Evolutionary conservation across 192 early-diverging fungal genomes (phyloP).

Genomic region (Funneliformis geosporum): DNA sequence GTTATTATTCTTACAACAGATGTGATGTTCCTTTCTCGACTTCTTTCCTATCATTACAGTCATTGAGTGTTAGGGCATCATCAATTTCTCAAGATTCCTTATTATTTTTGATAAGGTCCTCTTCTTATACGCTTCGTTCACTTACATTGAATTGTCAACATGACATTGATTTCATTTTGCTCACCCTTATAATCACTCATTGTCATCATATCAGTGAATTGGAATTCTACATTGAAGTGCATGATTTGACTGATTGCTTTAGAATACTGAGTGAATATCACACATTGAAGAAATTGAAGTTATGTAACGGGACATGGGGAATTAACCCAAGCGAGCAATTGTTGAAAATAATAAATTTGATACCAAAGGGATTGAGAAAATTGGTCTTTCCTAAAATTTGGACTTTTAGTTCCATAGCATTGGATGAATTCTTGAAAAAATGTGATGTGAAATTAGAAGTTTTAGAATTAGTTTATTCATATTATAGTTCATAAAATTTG

Average conservation of each 20-base stretch:
- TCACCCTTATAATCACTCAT: neutral
- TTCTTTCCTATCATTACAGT: no score
- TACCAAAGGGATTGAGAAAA: neutral
- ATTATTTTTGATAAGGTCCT: neutral
- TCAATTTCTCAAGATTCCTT: neutral
- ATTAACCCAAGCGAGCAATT: neutral
- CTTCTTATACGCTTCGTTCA: neutral
- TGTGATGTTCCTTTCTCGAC: no score
- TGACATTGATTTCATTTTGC: neutral
- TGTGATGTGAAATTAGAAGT: neutral
- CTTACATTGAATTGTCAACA: conserved; percentile 4
- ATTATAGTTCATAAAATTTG: no score
- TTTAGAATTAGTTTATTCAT: no score
- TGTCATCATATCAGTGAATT: neutral
- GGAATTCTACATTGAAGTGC: neutral
- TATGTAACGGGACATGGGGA: neutral
- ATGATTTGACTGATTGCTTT: neutral
- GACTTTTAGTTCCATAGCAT: neutral
- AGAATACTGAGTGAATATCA: neutral
- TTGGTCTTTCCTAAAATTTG: neutral
- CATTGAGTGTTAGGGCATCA: neutral
- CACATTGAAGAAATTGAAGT: neutral
- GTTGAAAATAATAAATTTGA: neutral
- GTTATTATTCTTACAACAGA: no score
- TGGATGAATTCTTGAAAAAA: neutral